Percentiles rank a stretch among this genome's conserved stretches.
These are phyloP conservation scores for Fraxinus cuspidata DNA, from an alignment of 257 asterid species.

Conservation along the genomic window DNA sequence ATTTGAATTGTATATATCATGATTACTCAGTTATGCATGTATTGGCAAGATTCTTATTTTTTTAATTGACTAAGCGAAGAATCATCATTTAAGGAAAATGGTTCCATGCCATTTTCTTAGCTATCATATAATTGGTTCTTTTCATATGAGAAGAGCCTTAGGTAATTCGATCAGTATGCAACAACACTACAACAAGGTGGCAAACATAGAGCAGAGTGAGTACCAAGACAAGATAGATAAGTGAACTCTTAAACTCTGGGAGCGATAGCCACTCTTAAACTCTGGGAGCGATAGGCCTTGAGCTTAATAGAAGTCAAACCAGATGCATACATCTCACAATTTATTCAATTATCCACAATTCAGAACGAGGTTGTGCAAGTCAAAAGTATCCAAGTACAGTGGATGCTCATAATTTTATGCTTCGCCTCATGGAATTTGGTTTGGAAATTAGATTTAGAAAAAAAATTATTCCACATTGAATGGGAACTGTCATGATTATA, in stretches of 20 bases:
- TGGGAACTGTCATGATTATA: neutral
- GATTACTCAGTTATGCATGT: conserved; percentile 2
- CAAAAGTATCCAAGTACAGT: conserved; percentile 1
- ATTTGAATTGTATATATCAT: neutral
- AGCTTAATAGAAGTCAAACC: neutral
- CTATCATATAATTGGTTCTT: neutral
- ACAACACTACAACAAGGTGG: neutral
- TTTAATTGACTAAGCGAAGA: neutral
- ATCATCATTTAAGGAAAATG: neutral
- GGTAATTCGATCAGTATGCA: neutral
- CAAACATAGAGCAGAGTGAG: neutral
- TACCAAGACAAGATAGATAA: neutral
- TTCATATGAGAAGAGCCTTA: neutral
- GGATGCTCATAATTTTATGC: conserved; percentile 3
- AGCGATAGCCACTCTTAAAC: neutral
- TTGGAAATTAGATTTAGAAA: neutral
- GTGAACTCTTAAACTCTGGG: neutral
- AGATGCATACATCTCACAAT: neutral
- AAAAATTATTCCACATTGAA: neutral
- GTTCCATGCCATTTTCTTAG: neutral
- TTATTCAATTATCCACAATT: neutral
- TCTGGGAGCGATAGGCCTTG: neutral
- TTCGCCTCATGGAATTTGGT: neutral
- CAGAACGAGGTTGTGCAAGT: neutral
- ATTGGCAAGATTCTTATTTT: neutral